Evolutionary conservation across 2,329 filamentous ascomycete species (phyloP).

Genomic region (Xylogone sp.): DNA sequence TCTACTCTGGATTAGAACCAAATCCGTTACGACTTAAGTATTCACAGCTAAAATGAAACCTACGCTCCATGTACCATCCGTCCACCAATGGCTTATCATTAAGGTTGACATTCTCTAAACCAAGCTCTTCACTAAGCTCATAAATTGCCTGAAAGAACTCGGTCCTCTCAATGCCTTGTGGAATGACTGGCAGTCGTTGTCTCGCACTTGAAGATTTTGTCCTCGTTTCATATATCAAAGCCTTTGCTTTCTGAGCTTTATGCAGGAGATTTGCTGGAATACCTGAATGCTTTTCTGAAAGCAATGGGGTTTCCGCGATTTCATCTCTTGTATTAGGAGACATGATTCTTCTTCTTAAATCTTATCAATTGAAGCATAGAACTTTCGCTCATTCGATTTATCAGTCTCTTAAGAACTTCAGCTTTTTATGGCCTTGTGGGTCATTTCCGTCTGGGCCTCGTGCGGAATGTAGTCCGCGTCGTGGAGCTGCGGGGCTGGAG

Average conservation of each 20-base stretch:
- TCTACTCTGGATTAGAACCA: slow-evolving; percentile 8
- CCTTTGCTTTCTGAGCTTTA: slow-evolving; percentile 32
- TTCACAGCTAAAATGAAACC: not conserved
- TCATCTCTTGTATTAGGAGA: not conserved
- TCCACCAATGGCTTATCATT: slow-evolving; percentile 37
- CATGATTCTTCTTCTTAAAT: not conserved
- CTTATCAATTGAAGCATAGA: not conserved
- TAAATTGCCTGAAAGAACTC: slow-evolving; percentile 30
- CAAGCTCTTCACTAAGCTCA: slow-evolving; percentile 33
- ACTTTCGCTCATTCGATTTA: not conserved
- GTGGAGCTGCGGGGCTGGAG: not conserved
- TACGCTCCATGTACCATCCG: slow-evolving; percentile 31
- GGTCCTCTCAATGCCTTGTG: slow-evolving; percentile 33
- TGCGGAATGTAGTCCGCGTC: not conserved
- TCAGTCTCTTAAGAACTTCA: not conserved
- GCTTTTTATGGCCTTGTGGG: not conserved
- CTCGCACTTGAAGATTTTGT: slow-evolving; percentile 28
- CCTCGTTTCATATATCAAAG: slow-evolving; percentile 29
- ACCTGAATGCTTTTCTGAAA: slow-evolving; percentile 35
- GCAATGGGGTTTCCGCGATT: slow-evolving; percentile 21
- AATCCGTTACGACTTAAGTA: not conserved
- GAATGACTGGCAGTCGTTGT: slow-evolving; percentile 32
- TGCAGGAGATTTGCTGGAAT: slow-evolving; percentile 34
- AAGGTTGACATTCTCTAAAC: slow-evolving; percentile 34
- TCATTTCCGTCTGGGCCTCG: not conserved